Percentiles rank a stretch among this genome's conserved stretches.
Evolutionary conservation across 768 basidiomycete genomes (phyloP).

Genomic region (Naganishia antarctica): DNA sequence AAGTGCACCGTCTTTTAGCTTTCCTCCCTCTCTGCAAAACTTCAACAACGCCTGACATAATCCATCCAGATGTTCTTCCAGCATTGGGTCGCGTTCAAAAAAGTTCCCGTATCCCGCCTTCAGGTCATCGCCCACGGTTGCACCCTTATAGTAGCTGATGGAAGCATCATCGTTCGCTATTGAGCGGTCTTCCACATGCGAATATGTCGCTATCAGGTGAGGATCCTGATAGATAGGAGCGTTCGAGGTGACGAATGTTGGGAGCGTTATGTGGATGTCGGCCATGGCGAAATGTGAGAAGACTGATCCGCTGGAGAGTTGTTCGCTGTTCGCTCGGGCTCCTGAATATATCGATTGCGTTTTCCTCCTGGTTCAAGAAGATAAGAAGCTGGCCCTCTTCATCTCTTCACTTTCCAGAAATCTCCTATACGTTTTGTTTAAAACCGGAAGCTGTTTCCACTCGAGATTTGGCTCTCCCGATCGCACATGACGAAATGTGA

Average conservation of each 20-base stretch:
- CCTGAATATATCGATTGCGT: too few species aligned
- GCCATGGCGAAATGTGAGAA: neutral
- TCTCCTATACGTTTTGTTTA: too few species aligned
- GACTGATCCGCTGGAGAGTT: neutral
- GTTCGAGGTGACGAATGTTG: neutral
- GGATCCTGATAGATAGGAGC: slow-evolving; percentile 34
- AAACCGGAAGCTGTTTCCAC: neutral
- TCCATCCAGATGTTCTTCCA: slow-evolving; percentile 47
- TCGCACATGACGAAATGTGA: neutral
- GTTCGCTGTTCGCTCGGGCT: too few species aligned
- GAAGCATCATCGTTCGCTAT: slow-evolving; percentile 39
- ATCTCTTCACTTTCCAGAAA: too few species aligned
- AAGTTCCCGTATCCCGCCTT: slow-evolving; percentile 42
- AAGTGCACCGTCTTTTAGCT: slow-evolving; percentile 36
- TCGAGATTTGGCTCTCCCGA: neutral
- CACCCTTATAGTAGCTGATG: slow-evolving; percentile 40
- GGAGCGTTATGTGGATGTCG: slow-evolving; percentile 30
- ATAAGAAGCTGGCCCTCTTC: too few species aligned
- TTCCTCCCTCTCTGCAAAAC: slow-evolving; percentile 23
- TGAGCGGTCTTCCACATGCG: slow-evolving; percentile 40
- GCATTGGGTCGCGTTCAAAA: slow-evolving; percentile 41
- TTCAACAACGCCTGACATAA: slow-evolving; percentile 38
- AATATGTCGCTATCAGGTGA: slow-evolving; percentile 44
- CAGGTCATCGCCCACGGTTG: slow-evolving; percentile 42
- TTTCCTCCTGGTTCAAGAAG: too few species aligned